Conservation (phyloP, 495 filamentous ascomycete genomes). For the Xylaria longipes region DNA sequence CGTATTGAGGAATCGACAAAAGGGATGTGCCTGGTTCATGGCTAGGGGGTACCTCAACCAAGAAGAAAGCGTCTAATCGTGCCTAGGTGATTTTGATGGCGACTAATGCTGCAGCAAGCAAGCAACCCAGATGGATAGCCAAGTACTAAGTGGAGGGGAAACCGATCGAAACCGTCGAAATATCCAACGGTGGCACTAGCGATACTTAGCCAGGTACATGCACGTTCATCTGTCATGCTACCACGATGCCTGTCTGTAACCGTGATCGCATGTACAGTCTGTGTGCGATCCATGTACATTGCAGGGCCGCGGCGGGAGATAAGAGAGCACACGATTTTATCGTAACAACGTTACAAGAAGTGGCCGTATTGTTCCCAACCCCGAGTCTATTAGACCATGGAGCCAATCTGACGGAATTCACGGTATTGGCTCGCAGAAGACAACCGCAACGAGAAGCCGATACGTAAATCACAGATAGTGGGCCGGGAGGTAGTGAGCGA, state of each 20-base stretch:
- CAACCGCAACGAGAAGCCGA: slow-evolving; percentile 23
- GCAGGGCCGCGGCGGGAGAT: slow-evolving; percentile 40
- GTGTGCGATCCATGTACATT: slow-evolving; percentile 15
- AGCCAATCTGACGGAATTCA: slow-evolving; percentile 35
- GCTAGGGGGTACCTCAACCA: slow-evolving; percentile 32
- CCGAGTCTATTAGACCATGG: slow-evolving; percentile 34
- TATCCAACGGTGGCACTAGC: slow-evolving; percentile 40
- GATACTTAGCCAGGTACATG: slow-evolving; percentile 48
- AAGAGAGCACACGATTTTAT: slow-evolving; percentile 27
- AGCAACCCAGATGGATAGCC: slow-evolving; percentile 43
- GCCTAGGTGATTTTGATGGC: slow-evolving; percentile 56
- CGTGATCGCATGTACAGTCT: slow-evolving; percentile 16
- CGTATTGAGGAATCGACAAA: slow-evolving; percentile 34
- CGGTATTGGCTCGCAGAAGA: slow-evolving; percentile 25
- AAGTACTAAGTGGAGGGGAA: slow-evolving; percentile 36
- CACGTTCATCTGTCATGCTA: slow-evolving; percentile 47
- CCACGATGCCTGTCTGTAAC: slow-evolving; percentile 37
- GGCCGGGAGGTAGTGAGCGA: slow-evolving; percentile 36
- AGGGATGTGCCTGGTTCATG: slow-evolving; percentile 50
- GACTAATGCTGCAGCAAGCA: slow-evolving; percentile 54
- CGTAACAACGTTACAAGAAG: neutral
- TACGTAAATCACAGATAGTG: slow-evolving; percentile 22
- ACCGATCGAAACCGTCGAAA: slow-evolving; percentile 35
- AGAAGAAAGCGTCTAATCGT: slow-evolving; percentile 40
- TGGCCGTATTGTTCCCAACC: slow-evolving; percentile 14